Percentiles rank a stretch among this genome's conserved stretches.
Conservation (phyloP, 441 rosid genomes). For the Erodium chrysanthum region DNA sequence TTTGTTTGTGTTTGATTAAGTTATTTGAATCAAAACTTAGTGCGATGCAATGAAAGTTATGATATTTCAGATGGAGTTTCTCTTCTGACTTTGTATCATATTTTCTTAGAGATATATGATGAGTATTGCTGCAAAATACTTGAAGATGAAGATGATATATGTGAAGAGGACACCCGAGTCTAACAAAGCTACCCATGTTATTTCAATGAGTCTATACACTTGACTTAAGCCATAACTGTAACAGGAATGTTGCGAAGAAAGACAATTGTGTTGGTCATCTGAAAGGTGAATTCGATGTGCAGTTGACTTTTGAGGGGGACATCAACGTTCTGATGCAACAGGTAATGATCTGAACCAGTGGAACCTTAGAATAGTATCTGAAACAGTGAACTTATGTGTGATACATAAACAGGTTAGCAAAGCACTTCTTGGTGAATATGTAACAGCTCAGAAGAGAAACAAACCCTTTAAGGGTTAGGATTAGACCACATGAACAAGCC, state of each 20-base stretch:
- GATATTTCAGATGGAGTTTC: no score
- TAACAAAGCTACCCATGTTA: slow-evolving; percentile 63
- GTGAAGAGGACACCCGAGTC: slow-evolving; percentile 75
- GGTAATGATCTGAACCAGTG: no score
- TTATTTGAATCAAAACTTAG: neutral
- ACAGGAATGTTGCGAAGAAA: slow-evolving; percentile 91
- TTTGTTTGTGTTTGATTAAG: no score
- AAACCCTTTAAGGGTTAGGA: slow-evolving; percentile 59
- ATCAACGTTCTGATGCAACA: slow-evolving; percentile 88
- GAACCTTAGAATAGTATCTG: no score
- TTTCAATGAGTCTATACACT: slow-evolving; percentile 30
- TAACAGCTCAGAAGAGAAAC: slow-evolving; percentile 49
- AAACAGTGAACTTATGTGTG: slow-evolving; percentile 9
- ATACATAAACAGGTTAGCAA: slow-evolving; percentile 61
- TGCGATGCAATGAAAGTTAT: neutral
- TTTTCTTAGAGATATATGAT: slow-evolving; percentile 42
- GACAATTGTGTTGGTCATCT: slow-evolving; percentile 78
- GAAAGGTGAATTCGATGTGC: slow-evolving; percentile 84
- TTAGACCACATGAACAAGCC: slow-evolving; percentile 76
- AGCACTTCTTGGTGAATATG: slow-evolving; percentile 65
- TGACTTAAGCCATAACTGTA: slow-evolving; percentile 9
- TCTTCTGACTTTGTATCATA: no score
- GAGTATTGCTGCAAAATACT: slow-evolving; percentile 27
- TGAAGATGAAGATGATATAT: slow-evolving; percentile 69
- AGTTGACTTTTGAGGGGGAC: slow-evolving; percentile 88